phyloP scores from a whole-genome alignment of 495 filamentous ascomycete species.

The Annulohypoxylon stygium region DNA sequence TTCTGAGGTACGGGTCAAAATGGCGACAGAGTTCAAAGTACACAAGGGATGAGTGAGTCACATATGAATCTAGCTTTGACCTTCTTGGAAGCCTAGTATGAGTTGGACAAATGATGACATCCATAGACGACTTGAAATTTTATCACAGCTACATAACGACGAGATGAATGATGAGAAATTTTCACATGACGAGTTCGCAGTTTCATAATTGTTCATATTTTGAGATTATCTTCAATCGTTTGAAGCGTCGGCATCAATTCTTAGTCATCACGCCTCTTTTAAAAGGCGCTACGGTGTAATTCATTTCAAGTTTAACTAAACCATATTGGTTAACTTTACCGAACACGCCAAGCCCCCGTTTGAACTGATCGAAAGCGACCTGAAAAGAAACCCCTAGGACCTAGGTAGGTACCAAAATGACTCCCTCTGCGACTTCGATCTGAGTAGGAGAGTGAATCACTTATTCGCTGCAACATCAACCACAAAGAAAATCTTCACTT shows the following conservation, averaged over 20 bases:
- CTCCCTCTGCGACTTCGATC: too few species aligned
- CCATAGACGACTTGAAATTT: not conserved
- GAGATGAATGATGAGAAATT: not conserved
- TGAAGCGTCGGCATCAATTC: not conserved
- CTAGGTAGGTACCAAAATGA: too few species aligned
- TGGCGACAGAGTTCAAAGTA: conserved; percentile 67
- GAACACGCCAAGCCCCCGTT: not conserved
- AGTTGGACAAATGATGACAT: not conserved
- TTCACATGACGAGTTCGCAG: not conserved
- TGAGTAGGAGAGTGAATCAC: too few species aligned
- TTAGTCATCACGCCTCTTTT: not conserved
- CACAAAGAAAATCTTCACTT: too few species aligned
- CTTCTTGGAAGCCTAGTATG: not conserved
- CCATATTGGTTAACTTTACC: not conserved
- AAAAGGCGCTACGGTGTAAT: not conserved
- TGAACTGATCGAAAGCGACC: too few species aligned
- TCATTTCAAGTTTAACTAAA: not conserved
- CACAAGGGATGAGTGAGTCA: conserved; percentile 49
- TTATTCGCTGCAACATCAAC: too few species aligned
- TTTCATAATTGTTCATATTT: not conserved
- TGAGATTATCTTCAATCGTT: not conserved
- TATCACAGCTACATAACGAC: not conserved
- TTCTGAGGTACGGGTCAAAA: conserved; percentile 62
- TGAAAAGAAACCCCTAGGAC: too few species aligned
- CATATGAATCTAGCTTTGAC: not conserved